A percentile compares a stretch with the other conserved stretches of the same genome.
phyloP scores from a whole-genome alignment of 2,329 filamentous ascomycete species.

The Triangularia setosa region DNA sequence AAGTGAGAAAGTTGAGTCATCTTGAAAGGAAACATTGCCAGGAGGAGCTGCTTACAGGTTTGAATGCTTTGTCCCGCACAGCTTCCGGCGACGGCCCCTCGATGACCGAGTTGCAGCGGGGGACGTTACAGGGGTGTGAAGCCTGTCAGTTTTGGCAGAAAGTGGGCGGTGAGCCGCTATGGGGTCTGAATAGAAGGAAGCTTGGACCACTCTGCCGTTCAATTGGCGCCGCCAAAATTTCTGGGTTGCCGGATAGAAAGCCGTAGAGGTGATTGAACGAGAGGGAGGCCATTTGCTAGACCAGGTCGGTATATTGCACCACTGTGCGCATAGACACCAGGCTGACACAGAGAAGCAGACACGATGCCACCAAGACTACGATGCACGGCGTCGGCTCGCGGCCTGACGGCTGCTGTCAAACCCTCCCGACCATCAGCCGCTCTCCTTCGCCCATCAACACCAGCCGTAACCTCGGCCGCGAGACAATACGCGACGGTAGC shows the following conservation, averaged over 20 bases:
- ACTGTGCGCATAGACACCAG: background rate
- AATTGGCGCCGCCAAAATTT: constrained; percentile 27
- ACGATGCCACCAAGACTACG: constrained; percentile 28
- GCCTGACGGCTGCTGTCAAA: constrained; percentile 21
- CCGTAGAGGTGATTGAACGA: constrained; percentile 1
- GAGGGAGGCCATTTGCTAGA: constrained; percentile 1
- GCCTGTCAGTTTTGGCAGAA: constrained; percentile 15
- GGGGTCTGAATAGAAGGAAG: constrained; percentile 2
- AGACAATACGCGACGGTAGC: constrained; percentile 28
- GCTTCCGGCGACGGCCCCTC: constrained; percentile 16
- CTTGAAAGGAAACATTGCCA: constrained; percentile 8
- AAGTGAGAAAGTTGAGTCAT: constrained; percentile 20
- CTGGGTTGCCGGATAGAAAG: constrained; percentile 15
- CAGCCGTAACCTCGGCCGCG: constrained; percentile 10
- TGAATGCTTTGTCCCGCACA: constrained; percentile 13
- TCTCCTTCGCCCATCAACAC: constrained; percentile 14
- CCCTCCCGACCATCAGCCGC: constrained; percentile 15
- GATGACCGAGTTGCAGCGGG: constrained; percentile 15
- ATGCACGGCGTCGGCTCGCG: constrained; percentile 24
- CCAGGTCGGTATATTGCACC: constrained; percentile 14
- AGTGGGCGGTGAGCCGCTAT: constrained; percentile 14
- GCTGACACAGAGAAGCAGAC: background rate
- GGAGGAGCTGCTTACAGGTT: constrained; percentile 7
- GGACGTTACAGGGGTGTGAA: constrained; percentile 1
- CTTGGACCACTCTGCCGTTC: constrained; percentile 12